These are phyloP conservation scores for Esteya vermicola DNA, from an alignment of 2,329 filamentous ascomycete species.

Conservation along the genomic window DNA sequence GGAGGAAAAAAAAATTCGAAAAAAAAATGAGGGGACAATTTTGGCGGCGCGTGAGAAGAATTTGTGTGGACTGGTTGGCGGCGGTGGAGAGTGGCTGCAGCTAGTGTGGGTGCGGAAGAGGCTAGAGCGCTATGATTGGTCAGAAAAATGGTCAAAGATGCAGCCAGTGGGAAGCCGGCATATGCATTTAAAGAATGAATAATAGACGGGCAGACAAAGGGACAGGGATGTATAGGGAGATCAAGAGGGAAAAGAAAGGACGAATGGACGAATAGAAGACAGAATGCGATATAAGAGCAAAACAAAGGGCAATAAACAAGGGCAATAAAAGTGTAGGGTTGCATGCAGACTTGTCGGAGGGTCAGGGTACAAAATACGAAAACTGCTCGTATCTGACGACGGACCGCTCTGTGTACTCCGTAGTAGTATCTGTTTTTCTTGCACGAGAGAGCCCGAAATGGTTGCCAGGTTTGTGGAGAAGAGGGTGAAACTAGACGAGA, in stretches of 20 bases:
- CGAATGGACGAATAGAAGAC: not conserved
- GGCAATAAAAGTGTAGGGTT: too few relatives aligned
- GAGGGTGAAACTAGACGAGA: too few relatives aligned
- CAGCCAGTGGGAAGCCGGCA: too few relatives aligned
- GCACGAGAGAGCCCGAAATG: too few relatives aligned
- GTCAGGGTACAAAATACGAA: too few relatives aligned
- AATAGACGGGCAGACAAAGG: not conserved
- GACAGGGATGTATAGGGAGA: too few relatives aligned
- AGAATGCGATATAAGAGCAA: not conserved
- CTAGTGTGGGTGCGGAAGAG: not conserved
- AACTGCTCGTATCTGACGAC: too few relatives aligned
- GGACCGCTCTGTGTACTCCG: too few relatives aligned
- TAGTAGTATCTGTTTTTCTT: too few relatives aligned
- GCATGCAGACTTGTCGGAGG: too few relatives aligned
- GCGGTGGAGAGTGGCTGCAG: conserved; percentile 2
- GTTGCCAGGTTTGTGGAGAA: too few relatives aligned
- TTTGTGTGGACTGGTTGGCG: conserved; percentile 3
- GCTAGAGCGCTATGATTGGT: not conserved
- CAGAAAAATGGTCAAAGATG: not conserved
- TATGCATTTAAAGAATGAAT: not conserved
- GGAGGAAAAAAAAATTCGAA: not conserved
- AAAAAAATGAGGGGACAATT: conserved; percentile 2
- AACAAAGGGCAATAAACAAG: not conserved
- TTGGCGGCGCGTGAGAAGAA: conserved; percentile 4
- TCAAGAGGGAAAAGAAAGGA: too few relatives aligned